Percentiles rank a stretch among this genome's conserved stretches.
Evolutionary conservation across 129 eudicot species (phyloP).

Genomic region (Smallanthus sonchifolius): DNA sequence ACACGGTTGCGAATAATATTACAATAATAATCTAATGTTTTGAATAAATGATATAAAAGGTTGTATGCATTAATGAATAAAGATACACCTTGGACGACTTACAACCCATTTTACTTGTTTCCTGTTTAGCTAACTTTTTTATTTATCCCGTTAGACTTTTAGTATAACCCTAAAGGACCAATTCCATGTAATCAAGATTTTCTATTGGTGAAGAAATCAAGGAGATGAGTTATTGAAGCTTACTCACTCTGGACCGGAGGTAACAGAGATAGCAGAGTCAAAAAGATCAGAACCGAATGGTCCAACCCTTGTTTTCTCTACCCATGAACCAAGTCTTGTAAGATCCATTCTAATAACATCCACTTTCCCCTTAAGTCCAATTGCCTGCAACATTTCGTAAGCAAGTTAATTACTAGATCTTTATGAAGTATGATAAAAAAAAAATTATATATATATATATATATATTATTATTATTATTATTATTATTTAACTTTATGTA

Average conservation of each 20-base stretch:
- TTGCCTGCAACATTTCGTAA: conserved; percentile 44
- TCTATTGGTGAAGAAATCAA: conserved; percentile 1
- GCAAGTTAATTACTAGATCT: conserved; percentile 8
- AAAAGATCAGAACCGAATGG: conserved; percentile 83
- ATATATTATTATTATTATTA: too few relatives aligned
- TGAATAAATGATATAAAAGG: neutral
- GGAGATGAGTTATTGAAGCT: conserved; percentile 52
- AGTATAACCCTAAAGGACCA: neutral
- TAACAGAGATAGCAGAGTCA: conserved; percentile 87
- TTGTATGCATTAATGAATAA: neutral
- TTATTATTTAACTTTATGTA: neutral
- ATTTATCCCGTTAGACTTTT: neutral
- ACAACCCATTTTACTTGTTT: neutral
- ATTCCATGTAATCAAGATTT: neutral
- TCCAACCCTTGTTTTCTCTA: conserved; percentile 80
- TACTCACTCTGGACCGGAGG: conserved; percentile 91
- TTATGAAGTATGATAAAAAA: conserved; percentile 6
- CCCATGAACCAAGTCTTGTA: conserved; percentile 48
- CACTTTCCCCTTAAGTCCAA: conserved; percentile 46
- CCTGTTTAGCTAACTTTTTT: neutral
- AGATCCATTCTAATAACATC: conserved; percentile 70
- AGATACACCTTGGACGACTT: neutral
- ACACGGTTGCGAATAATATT: neutral
- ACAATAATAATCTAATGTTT: neutral
- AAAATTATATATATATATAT: too few relatives aligned